A percentile compares a stretch with the other conserved stretches of the same genome.
phyloP scores from a whole-genome alignment of 2,329 filamentous ascomycete genomes.

The Trichophyton simii region DNA sequence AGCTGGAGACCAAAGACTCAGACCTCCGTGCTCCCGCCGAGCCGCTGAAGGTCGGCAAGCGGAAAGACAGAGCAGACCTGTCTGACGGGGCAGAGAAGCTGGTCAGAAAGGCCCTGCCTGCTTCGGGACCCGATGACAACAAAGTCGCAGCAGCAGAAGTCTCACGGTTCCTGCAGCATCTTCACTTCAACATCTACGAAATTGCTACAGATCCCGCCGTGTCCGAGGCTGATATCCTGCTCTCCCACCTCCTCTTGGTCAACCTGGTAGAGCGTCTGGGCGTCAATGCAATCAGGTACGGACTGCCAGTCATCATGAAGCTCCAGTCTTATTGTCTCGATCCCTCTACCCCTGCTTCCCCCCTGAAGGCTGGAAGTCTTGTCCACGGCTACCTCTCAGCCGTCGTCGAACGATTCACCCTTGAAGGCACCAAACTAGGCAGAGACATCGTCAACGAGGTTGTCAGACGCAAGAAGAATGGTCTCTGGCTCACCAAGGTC shows the following conservation, averaged over 20 bases:
- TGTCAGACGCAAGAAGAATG: conserved; percentile 55
- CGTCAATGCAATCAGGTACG: conserved; percentile 65
- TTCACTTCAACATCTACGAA: conserved; percentile 85
- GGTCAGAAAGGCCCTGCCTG: conserved; percentile 47
- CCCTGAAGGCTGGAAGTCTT: conserved; percentile 68
- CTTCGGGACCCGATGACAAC: conserved; percentile 45
- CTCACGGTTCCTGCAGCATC: conserved; percentile 64
- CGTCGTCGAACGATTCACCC: conserved; percentile 62
- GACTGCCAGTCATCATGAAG: conserved; percentile 77
- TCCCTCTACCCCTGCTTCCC: conserved; percentile 43
- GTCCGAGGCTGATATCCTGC: conserved; percentile 57
- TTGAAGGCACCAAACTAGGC: conserved; percentile 58
- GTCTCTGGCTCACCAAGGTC: conserved; percentile 68
- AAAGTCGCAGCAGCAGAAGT: conserved; percentile 33
- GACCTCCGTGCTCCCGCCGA: conserved; percentile 55
- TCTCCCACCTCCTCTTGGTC: conserved; percentile 64
- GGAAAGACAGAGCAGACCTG: conserved; percentile 25
- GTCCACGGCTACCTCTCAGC: conserved; percentile 84
- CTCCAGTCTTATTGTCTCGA: conserved; percentile 66
- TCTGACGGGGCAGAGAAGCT: conserved; percentile 26
- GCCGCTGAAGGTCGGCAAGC: conserved; percentile 33
- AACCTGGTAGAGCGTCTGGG: conserved; percentile 66
- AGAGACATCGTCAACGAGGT: conserved; percentile 65
- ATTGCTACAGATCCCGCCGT: conserved; percentile 62
- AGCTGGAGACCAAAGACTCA: conserved; percentile 57